These are phyloP conservation scores for Castanospermum australe DNA, from an alignment of 306 rosid species.

Conservation along the genomic window DNA sequence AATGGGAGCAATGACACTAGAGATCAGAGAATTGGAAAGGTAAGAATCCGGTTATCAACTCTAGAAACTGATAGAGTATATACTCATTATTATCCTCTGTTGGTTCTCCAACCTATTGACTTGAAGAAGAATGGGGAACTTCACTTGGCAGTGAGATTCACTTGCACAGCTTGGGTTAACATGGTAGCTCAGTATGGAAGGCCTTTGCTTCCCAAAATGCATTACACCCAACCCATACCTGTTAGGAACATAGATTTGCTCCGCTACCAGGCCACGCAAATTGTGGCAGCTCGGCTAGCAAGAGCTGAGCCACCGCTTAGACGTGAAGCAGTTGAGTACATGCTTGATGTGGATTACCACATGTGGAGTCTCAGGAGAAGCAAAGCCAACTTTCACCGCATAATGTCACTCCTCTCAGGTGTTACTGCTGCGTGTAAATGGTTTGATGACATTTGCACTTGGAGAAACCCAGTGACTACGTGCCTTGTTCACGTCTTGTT, in stretches of 20 bases:
- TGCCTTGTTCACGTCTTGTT: conserved; percentile 83
- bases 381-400: conserved; percentile 83
- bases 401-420: conserved; percentile 71
- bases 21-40: conserved; percentile 89
- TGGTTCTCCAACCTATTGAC: conserved; percentile 69
- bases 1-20: conserved; percentile 57
- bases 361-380: conserved; percentile 90
- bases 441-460: conserved; percentile 71
- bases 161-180: conserved; percentile 83
- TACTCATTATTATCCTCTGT: conserved; percentile 81
- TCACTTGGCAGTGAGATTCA: conserved; percentile 85
- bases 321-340: conserved; percentile 81
- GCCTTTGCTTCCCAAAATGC: conserved; percentile 96
- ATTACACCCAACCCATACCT: conserved; percentile 76
- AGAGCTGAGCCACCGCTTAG: conserved; percentile 92
- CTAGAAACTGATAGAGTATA: conserved; percentile 77
- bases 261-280: conserved; percentile 85
- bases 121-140: conserved; percentile 92
- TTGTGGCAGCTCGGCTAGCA: conserved; percentile 65
- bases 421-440: conserved; percentile 58
- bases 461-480: conserved; percentile 87
- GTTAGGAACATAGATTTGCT: conserved; percentile 74
- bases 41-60: conserved; percentile 85
- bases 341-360: conserved; percentile 88
- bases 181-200: conserved; percentile 77